Evolutionary conservation across 108 stramenopile species (phyloP).

Genomic region (Skeletonema tropicum): DNA sequence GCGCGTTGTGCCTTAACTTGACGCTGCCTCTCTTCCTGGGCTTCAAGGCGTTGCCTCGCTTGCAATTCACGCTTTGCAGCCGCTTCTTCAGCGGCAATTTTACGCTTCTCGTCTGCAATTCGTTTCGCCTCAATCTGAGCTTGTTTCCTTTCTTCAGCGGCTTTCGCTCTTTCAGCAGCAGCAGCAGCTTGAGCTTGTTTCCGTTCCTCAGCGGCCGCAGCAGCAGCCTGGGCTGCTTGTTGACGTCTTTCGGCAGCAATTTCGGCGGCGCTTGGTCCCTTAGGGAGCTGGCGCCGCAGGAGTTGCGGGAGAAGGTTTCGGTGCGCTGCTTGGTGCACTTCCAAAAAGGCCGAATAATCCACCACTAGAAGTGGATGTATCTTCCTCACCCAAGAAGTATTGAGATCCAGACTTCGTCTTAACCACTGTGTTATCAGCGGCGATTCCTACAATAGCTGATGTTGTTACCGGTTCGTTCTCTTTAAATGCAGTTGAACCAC

Average conservation of each 20-base stretch:
- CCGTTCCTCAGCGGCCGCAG: slow-evolving; percentile 19
- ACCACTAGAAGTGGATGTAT: not conserved
- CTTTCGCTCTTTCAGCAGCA: slow-evolving; percentile 6
- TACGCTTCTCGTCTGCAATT: slow-evolving; percentile 16
- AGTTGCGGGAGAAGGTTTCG: not conserved
- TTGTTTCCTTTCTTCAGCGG: slow-evolving; percentile 14
- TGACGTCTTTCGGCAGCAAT: slow-evolving; percentile 27
- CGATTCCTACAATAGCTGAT: slow-evolving; percentile 46
- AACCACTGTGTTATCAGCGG: slow-evolving; percentile 42
- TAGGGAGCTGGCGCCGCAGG: not conserved
- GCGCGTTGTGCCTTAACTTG: slow-evolving; percentile 11
- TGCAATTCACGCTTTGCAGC: slow-evolving; percentile 9
- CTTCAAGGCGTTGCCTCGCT: slow-evolving; percentile 21
- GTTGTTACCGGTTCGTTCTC: slow-evolving; percentile 60
- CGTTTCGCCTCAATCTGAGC: slow-evolving; percentile 17
- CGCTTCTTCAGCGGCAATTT: slow-evolving; percentile 9
- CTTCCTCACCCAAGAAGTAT: slow-evolving; percentile 31
- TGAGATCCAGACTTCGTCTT: slow-evolving; percentile 58
- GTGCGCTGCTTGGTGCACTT: not conserved
- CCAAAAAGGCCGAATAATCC: slow-evolving; percentile 25
- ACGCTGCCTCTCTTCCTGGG: slow-evolving; percentile 18
- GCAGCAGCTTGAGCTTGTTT: slow-evolving; percentile 19
- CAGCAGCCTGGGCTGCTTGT: slow-evolving; percentile 17
- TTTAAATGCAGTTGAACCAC: slow-evolving; percentile 49
- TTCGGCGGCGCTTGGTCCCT: slow-evolving; percentile 14